Conservation (phyloP, 2,329 filamentous ascomycete genomes). For the Thelonectria rubi region DNA sequence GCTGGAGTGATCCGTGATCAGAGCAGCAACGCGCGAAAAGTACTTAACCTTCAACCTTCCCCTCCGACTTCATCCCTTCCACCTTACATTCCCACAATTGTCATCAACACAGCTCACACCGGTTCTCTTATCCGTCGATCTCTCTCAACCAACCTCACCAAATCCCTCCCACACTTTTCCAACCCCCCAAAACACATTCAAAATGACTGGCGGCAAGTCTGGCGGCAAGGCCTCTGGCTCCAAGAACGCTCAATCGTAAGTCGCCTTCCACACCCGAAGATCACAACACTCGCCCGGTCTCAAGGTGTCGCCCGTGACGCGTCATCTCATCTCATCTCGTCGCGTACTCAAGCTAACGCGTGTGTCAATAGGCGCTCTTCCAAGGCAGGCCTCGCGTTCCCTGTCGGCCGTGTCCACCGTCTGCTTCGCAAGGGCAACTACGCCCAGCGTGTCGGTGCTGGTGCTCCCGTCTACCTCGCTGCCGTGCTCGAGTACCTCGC, state of each 20-base stretch:
- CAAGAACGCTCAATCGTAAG: constrained; percentile 99
- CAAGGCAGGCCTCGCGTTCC: constrained; percentile 99
- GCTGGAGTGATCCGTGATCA: constrained; percentile 61
- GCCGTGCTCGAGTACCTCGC: constrained; percentile 98
- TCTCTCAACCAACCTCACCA: constrained; percentile 32
- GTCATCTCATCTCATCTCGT: background rate
- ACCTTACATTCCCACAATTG: constrained; percentile 48
- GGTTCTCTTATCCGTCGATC: constrained; percentile 39
- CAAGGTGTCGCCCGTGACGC: constrained; percentile 5
- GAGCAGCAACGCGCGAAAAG: constrained; percentile 58
- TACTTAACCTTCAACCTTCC: constrained; percentile 63
- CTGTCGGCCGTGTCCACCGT: constrained; percentile 99
- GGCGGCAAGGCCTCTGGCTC: constrained; percentile 99
- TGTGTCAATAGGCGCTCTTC: constrained; percentile 82
- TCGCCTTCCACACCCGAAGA: constrained; percentile 44
- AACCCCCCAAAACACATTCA: constrained; percentile 58
- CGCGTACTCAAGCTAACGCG: constrained; percentile 20
- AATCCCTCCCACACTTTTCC: background rate
- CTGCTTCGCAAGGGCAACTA: constrained; percentile 99
- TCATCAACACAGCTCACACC: constrained; percentile 49
- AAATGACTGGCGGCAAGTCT: constrained; percentile 99
- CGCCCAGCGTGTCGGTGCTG: constrained; percentile 98
- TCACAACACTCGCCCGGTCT: constrained; percentile 18
- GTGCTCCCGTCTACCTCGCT: constrained; percentile 95
- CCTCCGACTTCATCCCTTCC: constrained; percentile 52